Evolutionary conservation across 352 stramenopile genomes (phyloP).

Genomic region (Globisporangium alternatum): DNA sequence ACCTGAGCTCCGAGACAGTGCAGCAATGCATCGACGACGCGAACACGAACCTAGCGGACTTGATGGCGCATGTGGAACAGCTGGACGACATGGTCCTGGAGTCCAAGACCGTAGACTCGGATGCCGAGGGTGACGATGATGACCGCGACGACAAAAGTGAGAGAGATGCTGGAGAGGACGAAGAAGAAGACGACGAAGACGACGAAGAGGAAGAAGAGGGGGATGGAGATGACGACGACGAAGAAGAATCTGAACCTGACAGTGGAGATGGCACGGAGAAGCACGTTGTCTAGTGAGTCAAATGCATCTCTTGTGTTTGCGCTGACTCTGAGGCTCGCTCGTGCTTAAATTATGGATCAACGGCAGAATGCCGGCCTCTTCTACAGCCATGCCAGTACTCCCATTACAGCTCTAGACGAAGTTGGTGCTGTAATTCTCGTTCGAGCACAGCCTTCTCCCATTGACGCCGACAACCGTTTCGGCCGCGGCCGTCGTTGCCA

Average conservation of each 20-base stretch:
- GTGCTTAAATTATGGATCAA: too few species aligned
- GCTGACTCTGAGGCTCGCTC: too few species aligned
- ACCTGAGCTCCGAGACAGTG: not conserved
- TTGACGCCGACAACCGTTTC: too few species aligned
- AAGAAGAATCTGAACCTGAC: not conserved
- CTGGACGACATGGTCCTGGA: conserved; percentile 5
- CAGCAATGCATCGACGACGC: conserved; percentile 10
- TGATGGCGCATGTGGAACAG: conserved; percentile 10
- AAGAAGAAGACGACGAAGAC: not conserved
- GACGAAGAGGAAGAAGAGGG: not conserved
- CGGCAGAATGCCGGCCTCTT: too few species aligned
- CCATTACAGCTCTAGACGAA: conserved; percentile 1
- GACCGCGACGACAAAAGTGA: not conserved
- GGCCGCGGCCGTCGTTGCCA: too few species aligned
- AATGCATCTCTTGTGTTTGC: not conserved
- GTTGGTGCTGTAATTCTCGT: conserved; percentile 11
- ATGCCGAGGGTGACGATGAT: not conserved
- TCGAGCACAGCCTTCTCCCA: not conserved
- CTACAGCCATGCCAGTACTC: not conserved
- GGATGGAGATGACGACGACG: not conserved
- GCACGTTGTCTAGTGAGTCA: not conserved
- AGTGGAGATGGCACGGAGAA: not conserved
- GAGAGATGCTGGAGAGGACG: not conserved
- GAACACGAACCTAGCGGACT: conserved; percentile 6
- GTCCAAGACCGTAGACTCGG: not conserved